Conservation (phyloP, 2,329 filamentous ascomycete genomes). For the Apiospora sp. region DNA sequence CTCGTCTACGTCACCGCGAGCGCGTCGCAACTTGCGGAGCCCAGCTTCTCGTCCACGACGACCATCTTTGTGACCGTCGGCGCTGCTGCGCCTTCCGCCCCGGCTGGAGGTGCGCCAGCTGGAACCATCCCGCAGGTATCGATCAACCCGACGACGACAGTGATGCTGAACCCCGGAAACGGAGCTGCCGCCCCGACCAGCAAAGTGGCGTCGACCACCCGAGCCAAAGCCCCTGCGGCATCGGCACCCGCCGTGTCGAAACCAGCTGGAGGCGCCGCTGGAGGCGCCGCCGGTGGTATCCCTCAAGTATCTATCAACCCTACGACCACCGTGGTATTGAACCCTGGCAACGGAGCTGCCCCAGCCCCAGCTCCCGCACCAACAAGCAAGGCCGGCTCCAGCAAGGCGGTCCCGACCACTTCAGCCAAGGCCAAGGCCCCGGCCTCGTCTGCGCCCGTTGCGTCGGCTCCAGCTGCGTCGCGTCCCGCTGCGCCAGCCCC, state of each 20-base stretch:
- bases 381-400: neutral
- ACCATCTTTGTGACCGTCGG: constrained; percentile 27
- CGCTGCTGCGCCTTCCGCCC: neutral
- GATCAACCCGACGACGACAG: constrained; percentile 28
- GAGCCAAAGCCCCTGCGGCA: neutral
- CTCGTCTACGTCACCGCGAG: constrained; percentile 15
- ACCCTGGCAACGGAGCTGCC: constrained; percentile 8
- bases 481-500: neutral
- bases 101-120: neutral
- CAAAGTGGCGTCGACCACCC: neutral
- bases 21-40: constrained; percentile 7
- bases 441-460: neutral
- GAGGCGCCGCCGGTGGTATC: neutral
- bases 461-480: neutral
- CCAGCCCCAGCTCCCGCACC: neutral
- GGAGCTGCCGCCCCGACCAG: constrained; percentile 17
- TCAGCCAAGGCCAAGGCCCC: neutral
- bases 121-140: constrained; percentile 27
- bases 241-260: neutral
- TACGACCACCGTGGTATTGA: neutral
- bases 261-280: neutral
- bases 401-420: neutral
- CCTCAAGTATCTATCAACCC: constrained; percentile 15
- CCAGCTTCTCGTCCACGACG: constrained; percentile 26
- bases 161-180: constrained; percentile 21